Evolutionary conservation across 2,329 filamentous ascomycete genomes (phyloP).

Genomic region (Scedosporium minutisporum): DNA sequence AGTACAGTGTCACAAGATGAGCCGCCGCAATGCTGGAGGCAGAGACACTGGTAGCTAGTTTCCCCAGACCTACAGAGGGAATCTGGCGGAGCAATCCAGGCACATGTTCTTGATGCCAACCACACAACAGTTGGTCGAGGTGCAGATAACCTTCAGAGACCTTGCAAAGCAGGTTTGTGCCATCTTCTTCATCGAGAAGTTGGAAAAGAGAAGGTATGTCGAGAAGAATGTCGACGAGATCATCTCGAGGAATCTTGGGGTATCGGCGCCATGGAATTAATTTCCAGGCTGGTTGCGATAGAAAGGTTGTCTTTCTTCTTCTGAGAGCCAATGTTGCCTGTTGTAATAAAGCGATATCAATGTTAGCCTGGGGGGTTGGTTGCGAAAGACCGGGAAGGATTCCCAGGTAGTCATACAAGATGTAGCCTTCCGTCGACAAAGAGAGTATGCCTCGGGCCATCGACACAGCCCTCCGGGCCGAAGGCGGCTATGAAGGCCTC

Average conservation of each 20-base stretch:
- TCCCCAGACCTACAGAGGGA: too few relatives aligned
- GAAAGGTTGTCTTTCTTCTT: background rate
- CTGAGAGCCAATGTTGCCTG: background rate
- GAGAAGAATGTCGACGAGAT: background rate
- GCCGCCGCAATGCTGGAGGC: background rate
- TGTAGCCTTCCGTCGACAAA: background rate
- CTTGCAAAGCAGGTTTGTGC: background rate
- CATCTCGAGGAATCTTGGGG: background rate
- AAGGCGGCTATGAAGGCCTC: background rate
- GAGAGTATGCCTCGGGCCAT: background rate
- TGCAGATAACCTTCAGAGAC: background rate
- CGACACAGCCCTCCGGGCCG: background rate
- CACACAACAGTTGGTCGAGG: background rate
- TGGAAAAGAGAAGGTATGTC: background rate
- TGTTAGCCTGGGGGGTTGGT: too few relatives aligned
- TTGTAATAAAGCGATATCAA: background rate
- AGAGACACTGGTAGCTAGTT: background rate
- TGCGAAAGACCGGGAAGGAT: too few relatives aligned
- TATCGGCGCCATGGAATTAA: background rate
- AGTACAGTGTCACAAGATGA: background rate
- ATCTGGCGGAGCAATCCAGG: too few relatives aligned
- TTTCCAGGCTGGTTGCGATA: background rate
- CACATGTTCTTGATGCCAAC: too few relatives aligned
- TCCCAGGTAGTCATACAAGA: background rate
- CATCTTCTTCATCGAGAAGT: background rate